Evolutionary conservation across 2,329 filamentous ascomycete species (phyloP).

Genomic region (Xylariaceae sp.): DNA sequence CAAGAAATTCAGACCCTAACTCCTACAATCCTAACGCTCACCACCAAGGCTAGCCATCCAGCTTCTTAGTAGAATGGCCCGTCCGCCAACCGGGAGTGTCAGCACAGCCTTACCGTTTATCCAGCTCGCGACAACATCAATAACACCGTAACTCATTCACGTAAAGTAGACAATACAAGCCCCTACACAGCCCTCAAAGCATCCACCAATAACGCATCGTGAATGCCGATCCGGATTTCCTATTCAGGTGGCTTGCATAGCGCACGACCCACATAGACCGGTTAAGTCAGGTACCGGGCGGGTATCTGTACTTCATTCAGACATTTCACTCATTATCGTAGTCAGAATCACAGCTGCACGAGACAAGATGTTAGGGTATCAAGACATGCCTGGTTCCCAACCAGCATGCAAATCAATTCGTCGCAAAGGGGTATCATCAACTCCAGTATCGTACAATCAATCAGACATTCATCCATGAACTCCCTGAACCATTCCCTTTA

Average conservation of each 20-base stretch:
- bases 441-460: background rate
- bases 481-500: too few relatives aligned
- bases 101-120: background rate
- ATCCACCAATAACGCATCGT: background rate
- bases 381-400: background rate
- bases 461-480: too few relatives aligned
- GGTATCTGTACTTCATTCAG: background rate
- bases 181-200: background rate
- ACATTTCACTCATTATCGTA: too few relatives aligned
- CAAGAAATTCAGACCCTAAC: too few relatives aligned
- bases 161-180: background rate
- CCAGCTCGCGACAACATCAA: too few relatives aligned
- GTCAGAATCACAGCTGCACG: too few relatives aligned
- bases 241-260: background rate
- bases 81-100: too few relatives aligned
- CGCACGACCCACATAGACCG: background rate
- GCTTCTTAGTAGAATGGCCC: too few relatives aligned
- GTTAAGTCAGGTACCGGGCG: background rate
- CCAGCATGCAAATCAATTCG: conserved; percentile 3
- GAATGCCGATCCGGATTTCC: background rate
- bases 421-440: conserved; percentile 26
- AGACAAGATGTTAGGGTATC: too few relatives aligned
- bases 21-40: rapidly evolving
- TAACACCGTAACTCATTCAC: too few relatives aligned
- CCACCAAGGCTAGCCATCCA: too few relatives aligned